phyloP scores from a whole-genome alignment of 306 rosid genomes.

The Pachyrhizus erosus region DNA sequence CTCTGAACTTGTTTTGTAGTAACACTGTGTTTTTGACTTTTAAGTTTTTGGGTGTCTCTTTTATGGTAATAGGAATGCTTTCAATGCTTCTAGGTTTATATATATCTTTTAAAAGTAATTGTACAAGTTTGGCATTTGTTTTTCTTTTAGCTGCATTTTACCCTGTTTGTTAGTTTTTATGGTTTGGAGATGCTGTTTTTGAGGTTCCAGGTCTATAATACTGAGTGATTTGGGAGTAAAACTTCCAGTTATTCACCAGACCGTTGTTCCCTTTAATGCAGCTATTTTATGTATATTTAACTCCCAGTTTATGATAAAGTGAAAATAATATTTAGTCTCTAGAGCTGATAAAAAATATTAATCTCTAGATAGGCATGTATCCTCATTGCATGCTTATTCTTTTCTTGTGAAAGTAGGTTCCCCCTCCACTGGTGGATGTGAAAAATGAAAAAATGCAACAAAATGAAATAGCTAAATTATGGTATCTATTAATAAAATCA shows the following conservation, averaged over 20 bases:
- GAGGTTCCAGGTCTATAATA: slow-evolving; percentile 19
- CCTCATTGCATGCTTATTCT: too few relatives aligned
- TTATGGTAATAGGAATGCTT: slow-evolving; percentile 3
- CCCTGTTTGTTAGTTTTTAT: slow-evolving; percentile 29
- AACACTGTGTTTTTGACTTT: not conserved
- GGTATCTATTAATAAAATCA: too few relatives aligned
- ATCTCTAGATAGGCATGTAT: too few relatives aligned
- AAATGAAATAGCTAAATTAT: too few relatives aligned
- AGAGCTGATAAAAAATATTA: too few relatives aligned
- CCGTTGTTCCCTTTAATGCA: not conserved
- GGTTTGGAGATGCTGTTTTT: slow-evolving; percentile 4
- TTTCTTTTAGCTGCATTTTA: slow-evolving; percentile 13
- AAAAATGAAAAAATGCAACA: too few relatives aligned
- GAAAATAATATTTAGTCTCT: too few relatives aligned
- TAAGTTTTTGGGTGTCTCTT: slow-evolving; percentile 29
- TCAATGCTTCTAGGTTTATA: slow-evolving; percentile 22
- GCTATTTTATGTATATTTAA: not conserved
- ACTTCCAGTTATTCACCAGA: not conserved
- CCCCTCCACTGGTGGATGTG: too few relatives aligned
- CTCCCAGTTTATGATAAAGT: not conserved
- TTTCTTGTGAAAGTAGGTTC: too few relatives aligned
- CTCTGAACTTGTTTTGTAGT: slow-evolving; percentile 22
- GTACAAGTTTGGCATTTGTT: slow-evolving; percentile 2
- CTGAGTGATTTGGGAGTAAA: not conserved
- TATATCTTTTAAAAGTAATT: slow-evolving; percentile 2